Evolutionary conservation across 768 basidiomycete genomes (phyloP), one percentile per base, ranked within the genome.

Genomic region (Daedaleopsis nitida): DNA sequence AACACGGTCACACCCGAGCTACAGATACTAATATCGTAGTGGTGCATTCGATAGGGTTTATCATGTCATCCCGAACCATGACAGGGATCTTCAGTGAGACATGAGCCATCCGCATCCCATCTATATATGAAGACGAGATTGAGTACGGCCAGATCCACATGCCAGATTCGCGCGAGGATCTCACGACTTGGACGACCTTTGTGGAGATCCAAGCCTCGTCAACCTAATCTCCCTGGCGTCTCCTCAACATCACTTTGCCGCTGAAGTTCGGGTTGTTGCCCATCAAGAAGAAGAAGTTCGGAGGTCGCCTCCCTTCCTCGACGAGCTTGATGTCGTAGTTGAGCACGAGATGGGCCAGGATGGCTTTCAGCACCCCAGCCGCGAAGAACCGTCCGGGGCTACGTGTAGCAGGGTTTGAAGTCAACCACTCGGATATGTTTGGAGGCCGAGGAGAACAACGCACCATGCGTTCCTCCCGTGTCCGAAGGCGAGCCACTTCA

Each of bases 301-400:
- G 13, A 12, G 13, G 39, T 5, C 39, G 39, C 39, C 17, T 42
- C 13, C 39, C 39, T 27, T 23, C 14, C 11, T 49, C 47, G 23
- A 23, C 64, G 38, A 72, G 57, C 55, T 69, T 68, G 21, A 76
- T 52, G 56, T 75, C 74, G 63, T 76, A 76, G 27, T 68, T 68
- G 13, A 70, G 11, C 13, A 74, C 55, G 1, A 75, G 44, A 44
- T 72, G 58, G 9, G 73, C 76, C 17, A 76, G 51, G 60, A 76
- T 65, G 9, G 68, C 67, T 53, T 77, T 77, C 21, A 77, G 39
- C 60, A 70, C 73, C 52, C 58, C 68, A 13, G 64, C 63, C 3
- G 71, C 75, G 61, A 76, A 75, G 61, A 73, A 74, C 11, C 76
- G 68, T 2, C 76, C 73, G 1, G 76, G 73, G 47, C 75, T 76